phyloP scores from a whole-genome alignment of 495 filamentous ascomycete species.

The Penicillium daleae region DNA sequence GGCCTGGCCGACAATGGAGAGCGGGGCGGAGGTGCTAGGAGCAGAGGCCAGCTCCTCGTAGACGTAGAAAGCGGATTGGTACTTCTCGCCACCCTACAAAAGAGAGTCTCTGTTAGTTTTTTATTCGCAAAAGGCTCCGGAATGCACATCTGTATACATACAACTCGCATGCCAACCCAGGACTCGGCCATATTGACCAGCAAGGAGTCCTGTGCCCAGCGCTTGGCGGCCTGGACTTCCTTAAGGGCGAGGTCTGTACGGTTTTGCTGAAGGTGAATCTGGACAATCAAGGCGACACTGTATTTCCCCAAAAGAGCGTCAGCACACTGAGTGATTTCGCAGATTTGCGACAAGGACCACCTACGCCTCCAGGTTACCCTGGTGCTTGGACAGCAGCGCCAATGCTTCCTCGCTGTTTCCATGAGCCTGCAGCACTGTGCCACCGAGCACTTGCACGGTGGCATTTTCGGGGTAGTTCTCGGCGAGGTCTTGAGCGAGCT shows the following conservation, averaged over 20 bases:
- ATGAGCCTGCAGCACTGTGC: slow-evolving; percentile 74
- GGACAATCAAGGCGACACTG: slow-evolving; percentile 75
- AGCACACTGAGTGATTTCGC: background rate
- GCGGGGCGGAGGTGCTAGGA: slow-evolving; percentile 65
- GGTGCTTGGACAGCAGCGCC: slow-evolving; percentile 74
- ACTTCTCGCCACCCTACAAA: slow-evolving; percentile 85
- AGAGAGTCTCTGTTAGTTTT: slow-evolving; percentile 7
- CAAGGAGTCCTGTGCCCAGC: slow-evolving; percentile 94
- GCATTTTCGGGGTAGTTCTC: slow-evolving; percentile 69
- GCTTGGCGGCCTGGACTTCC: slow-evolving; percentile 84
- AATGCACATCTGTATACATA: slow-evolving; percentile 48
- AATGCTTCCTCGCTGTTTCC: slow-evolving; percentile 85
- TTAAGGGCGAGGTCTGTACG: slow-evolving; percentile 86
- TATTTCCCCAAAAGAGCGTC: slow-evolving; percentile 3
- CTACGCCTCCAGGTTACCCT: slow-evolving; percentile 82
- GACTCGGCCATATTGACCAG: slow-evolving; percentile 94
- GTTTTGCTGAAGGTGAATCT: slow-evolving; percentile 92
- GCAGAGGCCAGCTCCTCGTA: slow-evolving; percentile 95
- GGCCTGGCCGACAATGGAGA: slow-evolving; percentile 79
- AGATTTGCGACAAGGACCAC: slow-evolving; percentile 35
- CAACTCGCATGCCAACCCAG: slow-evolving; percentile 88
- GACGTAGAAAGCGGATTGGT: slow-evolving; percentile 97
- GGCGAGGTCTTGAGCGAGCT: slow-evolving; percentile 67
- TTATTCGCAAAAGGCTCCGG: background rate
- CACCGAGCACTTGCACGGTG: slow-evolving; percentile 79